Conservation (phyloP, 1,284 basidiomycete species). For the Coniophora puteana region DNA sequence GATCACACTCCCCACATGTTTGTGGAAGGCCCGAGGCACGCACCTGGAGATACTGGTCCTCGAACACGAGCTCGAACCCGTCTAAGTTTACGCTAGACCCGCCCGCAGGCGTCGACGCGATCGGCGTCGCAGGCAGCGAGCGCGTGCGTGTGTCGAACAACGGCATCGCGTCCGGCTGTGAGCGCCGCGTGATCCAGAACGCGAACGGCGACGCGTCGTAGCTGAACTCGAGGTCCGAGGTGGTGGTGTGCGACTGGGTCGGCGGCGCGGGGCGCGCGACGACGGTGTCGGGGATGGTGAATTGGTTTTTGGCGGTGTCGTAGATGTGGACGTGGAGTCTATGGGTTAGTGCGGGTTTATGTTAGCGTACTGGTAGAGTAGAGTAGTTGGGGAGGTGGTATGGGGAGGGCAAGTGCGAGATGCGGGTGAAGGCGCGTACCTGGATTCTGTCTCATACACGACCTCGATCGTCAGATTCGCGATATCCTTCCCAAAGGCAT, state of each 20-base stretch:
- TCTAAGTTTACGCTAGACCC: constrained; percentile 51
- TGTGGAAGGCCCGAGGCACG: constrained; percentile 1
- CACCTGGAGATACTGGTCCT: constrained; percentile 65
- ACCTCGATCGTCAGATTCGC: constrained; percentile 60
- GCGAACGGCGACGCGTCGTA: constrained; percentile 64
- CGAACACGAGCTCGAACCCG: constrained; percentile 69
- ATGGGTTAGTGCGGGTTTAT: neutral
- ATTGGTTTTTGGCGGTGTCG: constrained; percentile 64
- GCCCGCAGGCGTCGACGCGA: constrained; percentile 40
- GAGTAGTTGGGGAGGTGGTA: too few species aligned
- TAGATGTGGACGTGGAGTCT: constrained; percentile 65
- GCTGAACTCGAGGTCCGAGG: constrained; percentile 65
- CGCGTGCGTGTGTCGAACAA: constrained; percentile 71
- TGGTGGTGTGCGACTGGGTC: constrained; percentile 30
- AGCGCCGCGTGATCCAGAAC: constrained; percentile 75
- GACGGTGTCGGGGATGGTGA: constrained; percentile 61
- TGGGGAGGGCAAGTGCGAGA: neutral
- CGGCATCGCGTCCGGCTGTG: constrained; percentile 50
- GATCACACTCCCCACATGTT: too few species aligned
- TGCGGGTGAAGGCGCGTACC: constrained; percentile 34
- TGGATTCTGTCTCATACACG: constrained; percentile 54
- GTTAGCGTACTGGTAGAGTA: too few species aligned
- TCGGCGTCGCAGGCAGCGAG: constrained; percentile 54
- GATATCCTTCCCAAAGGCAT: constrained; percentile 72
- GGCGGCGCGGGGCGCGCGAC: constrained; percentile 44